Evolutionary conservation across 441 rosid genomes (phyloP).

Genomic region (Syzygium syzygioides): DNA sequence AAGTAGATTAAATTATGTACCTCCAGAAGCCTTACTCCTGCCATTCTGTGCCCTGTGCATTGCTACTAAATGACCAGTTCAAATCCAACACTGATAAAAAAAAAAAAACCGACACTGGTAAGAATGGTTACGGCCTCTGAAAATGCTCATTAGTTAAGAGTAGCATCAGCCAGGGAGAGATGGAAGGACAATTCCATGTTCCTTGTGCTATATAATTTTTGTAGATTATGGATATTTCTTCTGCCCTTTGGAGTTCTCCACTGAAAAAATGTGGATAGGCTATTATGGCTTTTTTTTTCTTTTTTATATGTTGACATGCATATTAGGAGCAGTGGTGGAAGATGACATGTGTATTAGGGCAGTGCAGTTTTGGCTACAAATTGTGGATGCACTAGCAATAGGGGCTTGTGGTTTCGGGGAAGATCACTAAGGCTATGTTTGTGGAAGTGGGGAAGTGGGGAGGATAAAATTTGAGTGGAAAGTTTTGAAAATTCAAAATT

Average conservation of each 20-base stretch:
- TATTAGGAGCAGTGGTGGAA: not conserved
- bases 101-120: not conserved
- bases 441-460: not conserved
- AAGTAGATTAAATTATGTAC: not conserved
- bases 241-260: not conserved
- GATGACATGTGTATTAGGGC: not conserved
- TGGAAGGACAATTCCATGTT: not conserved
- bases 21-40: not conserved
- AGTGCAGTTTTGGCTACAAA: not conserved
- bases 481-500: not conserved
- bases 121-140: not conserved
- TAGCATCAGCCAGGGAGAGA: not conserved
- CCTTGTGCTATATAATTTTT: not conserved
- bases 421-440: not conserved
- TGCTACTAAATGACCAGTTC: not conserved
- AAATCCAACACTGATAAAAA: not conserved
- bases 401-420: not conserved
- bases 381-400: not conserved
- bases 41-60: not conserved
- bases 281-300: not conserved
- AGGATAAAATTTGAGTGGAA: not conserved
- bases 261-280: not conserved
- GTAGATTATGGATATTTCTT: not conserved
- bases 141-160: not conserved
- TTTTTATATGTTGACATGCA: not conserved